These are phyloP conservation scores for Ophiostoma sp. DNA, from an alignment of 2,329 filamentous ascomycete genomes.

Conservation along the genomic window DNA sequence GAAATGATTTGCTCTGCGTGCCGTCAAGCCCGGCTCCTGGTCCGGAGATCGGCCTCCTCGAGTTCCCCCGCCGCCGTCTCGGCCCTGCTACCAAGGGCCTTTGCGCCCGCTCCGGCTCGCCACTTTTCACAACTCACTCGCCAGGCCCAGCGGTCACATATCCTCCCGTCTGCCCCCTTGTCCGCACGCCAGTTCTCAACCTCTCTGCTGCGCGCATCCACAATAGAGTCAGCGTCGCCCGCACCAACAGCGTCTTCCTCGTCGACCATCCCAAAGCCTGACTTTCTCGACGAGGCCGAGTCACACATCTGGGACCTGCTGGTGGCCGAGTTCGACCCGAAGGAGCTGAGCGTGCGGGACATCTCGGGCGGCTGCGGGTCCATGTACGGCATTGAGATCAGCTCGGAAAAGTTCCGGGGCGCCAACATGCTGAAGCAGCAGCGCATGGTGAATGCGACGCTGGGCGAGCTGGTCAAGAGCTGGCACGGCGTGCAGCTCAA, in stretches of 20 bases:
- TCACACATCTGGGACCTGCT: constrained; percentile 54
- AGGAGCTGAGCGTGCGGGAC: constrained; percentile 63
- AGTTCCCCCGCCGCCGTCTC: neutral
- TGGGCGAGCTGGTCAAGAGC: constrained; percentile 68
- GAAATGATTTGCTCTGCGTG: constrained; percentile 22
- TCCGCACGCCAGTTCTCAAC: neutral
- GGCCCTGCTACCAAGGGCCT: neutral
- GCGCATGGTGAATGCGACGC: constrained; percentile 67
- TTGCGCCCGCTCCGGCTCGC: constrained; percentile 5
- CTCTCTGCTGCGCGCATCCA: neutral
- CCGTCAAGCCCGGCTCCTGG: constrained; percentile 21
- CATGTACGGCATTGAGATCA: constrained; percentile 81
- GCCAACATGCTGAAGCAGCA: constrained; percentile 74
- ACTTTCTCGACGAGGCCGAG: constrained; percentile 52
- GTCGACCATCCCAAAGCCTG: constrained; percentile 39
- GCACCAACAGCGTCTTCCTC: neutral
- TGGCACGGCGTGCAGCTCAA: constrained; percentile 82
- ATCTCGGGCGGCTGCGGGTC: constrained; percentile 78
- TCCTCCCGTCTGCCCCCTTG: neutral
- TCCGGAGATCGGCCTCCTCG: constrained; percentile 10
- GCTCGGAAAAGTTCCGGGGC: constrained; percentile 65
- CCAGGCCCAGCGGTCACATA: neutral
- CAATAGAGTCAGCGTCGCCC: neutral
- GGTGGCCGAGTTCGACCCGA: constrained; percentile 45
- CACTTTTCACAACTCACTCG: constrained; percentile 2